Evolutionary conservation across 2,329 filamentous ascomycete genomes (phyloP), one percentile per base, ranked within the genome.

Genomic region (Fusarium mangiferae): DNA sequence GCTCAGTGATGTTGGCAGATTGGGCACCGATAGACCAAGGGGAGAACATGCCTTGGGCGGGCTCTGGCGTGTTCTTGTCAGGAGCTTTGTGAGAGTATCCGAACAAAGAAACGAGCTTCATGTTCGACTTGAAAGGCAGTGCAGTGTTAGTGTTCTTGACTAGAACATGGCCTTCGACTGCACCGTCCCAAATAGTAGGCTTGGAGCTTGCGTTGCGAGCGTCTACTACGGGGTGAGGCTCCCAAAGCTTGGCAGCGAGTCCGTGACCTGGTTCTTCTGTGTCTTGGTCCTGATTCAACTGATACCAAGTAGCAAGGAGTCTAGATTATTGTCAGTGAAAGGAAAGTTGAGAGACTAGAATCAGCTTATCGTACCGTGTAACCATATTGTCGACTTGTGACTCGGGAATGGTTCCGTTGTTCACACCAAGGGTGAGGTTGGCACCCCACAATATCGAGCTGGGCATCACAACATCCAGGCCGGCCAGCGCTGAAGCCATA

Each of bases 391-490:
- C 68, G 10, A 72, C 35, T 2, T 62, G 56, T 7, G 44, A 33
- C 3, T 71, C 59, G 5, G 67, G 68, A 20, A 72, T n/a, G 2
- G 68, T 72, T 3, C 62, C 56, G 1, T 72, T 72, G 12, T 62
- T 66, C 10, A 72, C 68, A 24, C 65, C 66, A 18, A 56, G 44
- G 3, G 66, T 69, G 3, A 69, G 64, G 8, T 69, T 69, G 3
- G 33, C 49, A 7, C 65, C 66, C 66, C 66, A 69, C 4, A 69
- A 6, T 0, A 45, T 56, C 1, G 44, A 49, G 12, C 28, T 66
- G 3, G 68, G 71, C 71, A 70, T 73, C 1, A 58, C 71, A 22
- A 62, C 93, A 18, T 70, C 67, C 15, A 70, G 6, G 3, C 67
- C 67, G 2, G 44, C 65, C 6, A 70, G n/a, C 3, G 58, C 67